These are phyloP conservation scores for Vicia faba DNA, from an alignment of 306 rosid genomes.

Conservation along the genomic window DNA sequence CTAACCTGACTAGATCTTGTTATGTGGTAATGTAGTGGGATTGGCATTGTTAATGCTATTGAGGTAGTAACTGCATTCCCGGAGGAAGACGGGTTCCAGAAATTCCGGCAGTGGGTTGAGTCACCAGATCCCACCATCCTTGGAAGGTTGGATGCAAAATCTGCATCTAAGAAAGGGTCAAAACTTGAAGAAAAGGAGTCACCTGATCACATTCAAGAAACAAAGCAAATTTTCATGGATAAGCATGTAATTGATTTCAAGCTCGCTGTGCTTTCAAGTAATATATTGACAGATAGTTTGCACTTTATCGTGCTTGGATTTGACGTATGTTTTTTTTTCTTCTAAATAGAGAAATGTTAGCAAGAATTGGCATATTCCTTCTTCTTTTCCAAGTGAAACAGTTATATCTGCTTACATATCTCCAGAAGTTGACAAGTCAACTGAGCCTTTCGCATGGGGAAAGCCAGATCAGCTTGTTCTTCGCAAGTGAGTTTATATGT, in stretches of 20 bases:
- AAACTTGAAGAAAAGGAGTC: conserved; percentile 51
- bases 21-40: conserved; percentile 64
- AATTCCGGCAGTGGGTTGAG: conserved; percentile 91
- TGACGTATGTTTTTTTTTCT: conserved; percentile 10
- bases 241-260: conserved; percentile 63
- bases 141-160: conserved; percentile 57
- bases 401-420: conserved; percentile 75
- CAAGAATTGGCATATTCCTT: conserved; percentile 97
- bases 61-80: conserved; percentile 95
- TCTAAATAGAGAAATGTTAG: conserved; percentile 85
- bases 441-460: conserved; percentile 87
- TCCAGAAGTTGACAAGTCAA: conserved; percentile 91
- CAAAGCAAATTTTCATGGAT: conserved; percentile 63
- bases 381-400: conserved; percentile 82
- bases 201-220: conserved; percentile 43
- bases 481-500: conserved; percentile 69
- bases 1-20: conserved; percentile 35
- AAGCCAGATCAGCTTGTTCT: conserved; percentile 96
- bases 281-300: conserved; percentile 27
- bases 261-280: conserved; percentile 27
- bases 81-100: conserved; percentile 78
- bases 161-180: conserved; percentile 58
- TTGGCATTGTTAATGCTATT: conserved; percentile 96
- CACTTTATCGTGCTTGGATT: conserved; percentile 23
- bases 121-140: conserved; percentile 94